phyloP scores from a whole-genome alignment of 1,139 yeast genomes.

The Lodderomyces theae region DNA sequence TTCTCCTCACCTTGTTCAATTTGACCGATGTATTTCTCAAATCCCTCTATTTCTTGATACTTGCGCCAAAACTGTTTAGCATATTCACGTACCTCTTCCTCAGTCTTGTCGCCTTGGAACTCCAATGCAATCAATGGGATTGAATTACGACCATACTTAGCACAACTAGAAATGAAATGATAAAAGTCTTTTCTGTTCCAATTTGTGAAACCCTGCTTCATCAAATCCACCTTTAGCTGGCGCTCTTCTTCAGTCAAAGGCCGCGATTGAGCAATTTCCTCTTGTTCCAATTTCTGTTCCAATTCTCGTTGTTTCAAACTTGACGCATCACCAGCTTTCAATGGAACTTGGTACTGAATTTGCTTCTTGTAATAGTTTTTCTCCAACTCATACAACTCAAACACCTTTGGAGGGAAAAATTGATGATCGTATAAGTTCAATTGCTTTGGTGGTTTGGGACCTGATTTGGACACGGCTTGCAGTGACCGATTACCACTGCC shows the following conservation, averaged over 20 bases:
- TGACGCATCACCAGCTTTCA: slow-evolving; percentile 40
- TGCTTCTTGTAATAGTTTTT: slow-evolving; percentile 56
- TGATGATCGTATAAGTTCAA: slow-evolving; percentile 72
- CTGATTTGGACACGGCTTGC: slow-evolving; percentile 29
- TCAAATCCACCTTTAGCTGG: slow-evolving; percentile 50
- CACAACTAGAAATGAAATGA: slow-evolving; percentile 57
- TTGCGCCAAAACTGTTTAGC: slow-evolving; percentile 67
- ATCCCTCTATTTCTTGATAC: slow-evolving; percentile 66
- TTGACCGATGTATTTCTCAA: slow-evolving; percentile 61
- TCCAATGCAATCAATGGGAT: slow-evolving; percentile 60
- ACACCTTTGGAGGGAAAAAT: slow-evolving; percentile 60
- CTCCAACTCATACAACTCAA: slow-evolving; percentile 65
- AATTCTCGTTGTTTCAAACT: slow-evolving; percentile 43
- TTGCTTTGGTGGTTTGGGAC: slow-evolving; percentile 67
- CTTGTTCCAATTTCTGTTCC: slow-evolving; percentile 57
- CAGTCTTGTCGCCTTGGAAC: slow-evolving; percentile 57
- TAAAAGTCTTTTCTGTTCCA: slow-evolving; percentile 76
- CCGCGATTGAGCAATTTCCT: slow-evolving; percentile 61
- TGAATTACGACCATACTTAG: slow-evolving; percentile 69
- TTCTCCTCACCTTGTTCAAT: slow-evolving; percentile 79
- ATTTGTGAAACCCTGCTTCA: slow-evolving; percentile 56
- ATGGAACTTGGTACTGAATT: slow-evolving; percentile 48
- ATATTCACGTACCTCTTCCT: slow-evolving; percentile 67
- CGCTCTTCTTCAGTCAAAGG: slow-evolving; percentile 71
- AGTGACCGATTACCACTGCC: slow-evolving; percentile 54